phyloP scores from a whole-genome alignment of 2,329 filamentous ascomycete species.

The Colletotrichum caudatum region DNA sequence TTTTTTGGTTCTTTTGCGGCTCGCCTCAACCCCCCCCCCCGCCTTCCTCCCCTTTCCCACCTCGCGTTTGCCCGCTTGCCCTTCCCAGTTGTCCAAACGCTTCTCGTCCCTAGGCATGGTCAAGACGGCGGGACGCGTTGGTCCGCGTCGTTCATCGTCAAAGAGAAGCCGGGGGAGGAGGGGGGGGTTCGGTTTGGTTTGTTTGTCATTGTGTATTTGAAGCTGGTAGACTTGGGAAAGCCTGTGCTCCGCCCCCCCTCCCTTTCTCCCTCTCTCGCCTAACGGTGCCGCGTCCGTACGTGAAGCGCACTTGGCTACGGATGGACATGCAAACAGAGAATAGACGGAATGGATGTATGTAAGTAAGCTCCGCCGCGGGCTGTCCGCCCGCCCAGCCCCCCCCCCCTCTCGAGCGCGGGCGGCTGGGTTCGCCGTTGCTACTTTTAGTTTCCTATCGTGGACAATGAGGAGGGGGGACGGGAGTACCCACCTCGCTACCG shows the following conservation, averaged over 20 bases:
- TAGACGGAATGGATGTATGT: neutral
- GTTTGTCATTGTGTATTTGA: neutral
- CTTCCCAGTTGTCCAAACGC: neutral
- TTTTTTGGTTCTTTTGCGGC: neutral
- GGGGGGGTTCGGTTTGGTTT: neutral
- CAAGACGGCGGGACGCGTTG: neutral
- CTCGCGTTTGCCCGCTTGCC: neutral
- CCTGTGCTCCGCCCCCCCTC: neutral
- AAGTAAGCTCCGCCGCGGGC: too few species aligned
- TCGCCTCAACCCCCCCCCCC: neutral
- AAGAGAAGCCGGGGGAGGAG: neutral
- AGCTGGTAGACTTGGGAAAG: neutral
- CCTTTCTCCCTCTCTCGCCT: neutral
- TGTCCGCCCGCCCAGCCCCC: neutral
- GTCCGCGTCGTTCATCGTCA: neutral
- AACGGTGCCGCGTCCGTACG: neutral
- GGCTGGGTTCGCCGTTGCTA: neutral
- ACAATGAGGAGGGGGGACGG: neutral
- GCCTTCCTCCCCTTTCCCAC: neutral
- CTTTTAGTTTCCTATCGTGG: neutral
- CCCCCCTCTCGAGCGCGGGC: neutral
- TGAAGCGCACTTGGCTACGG: neutral
- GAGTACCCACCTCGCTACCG: neutral
- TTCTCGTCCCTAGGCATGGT: neutral
- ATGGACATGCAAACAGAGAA: neutral